Conservation (phyloP, 148 eudicot species). For the Suaeda aralocaspica region DNA sequence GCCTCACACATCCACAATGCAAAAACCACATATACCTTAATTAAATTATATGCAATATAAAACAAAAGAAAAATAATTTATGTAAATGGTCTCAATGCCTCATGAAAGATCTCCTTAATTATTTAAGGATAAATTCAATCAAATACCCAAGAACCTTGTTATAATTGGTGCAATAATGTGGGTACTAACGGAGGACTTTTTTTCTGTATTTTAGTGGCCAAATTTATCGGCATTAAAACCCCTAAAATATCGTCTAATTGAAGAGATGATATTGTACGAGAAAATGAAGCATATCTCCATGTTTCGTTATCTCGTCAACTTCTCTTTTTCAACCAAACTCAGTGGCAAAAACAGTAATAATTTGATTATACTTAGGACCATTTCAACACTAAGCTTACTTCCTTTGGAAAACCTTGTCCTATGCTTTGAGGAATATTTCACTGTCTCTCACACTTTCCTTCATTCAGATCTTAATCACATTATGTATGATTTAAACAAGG, state of each 20-base stretch:
- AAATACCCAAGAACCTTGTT: too few species aligned
- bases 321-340: neutral
- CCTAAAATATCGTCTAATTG: slow-evolving; percentile 5
- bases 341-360: slow-evolving; percentile 23
- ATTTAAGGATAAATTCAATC: too few species aligned
- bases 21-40: too few species aligned
- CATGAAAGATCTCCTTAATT: too few species aligned
- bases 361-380: neutral
- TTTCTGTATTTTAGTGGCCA: neutral
- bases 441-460: neutral
- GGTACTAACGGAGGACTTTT: too few species aligned
- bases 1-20: too few species aligned
- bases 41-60: too few species aligned
- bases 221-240: slow-evolving; percentile 3
- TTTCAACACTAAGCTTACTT: neutral
- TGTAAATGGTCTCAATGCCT: too few species aligned
- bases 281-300: too few species aligned
- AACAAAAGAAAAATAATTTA: too few species aligned
- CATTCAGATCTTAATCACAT: neutral
- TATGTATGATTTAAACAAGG: too few species aligned
- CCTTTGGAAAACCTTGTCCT: slow-evolving; percentile 14
- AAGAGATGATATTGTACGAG: neutral
- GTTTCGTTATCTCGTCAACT: too few species aligned
- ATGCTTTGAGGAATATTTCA: slow-evolving; percentile 9
- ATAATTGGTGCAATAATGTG: neutral